phyloP scores from a whole-genome alignment of 495 filamentous ascomycete genomes.

The Penicillium lagena region DNA sequence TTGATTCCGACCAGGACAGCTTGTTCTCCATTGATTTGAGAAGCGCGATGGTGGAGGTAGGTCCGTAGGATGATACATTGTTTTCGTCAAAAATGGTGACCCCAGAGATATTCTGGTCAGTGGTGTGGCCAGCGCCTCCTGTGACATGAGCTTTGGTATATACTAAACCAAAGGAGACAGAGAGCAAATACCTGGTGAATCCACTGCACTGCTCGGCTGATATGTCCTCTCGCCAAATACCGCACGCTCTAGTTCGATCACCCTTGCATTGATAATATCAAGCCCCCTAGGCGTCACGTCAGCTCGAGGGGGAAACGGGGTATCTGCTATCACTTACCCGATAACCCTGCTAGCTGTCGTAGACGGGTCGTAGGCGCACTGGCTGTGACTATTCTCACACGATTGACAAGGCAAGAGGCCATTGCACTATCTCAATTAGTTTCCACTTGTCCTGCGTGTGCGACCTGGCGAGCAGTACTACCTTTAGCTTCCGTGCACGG shows the following conservation, averaged over 20 bases:
- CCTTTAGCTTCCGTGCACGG: constrained; percentile 5
- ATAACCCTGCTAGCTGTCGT: constrained; percentile 1
- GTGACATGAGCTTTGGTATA: too few species aligned
- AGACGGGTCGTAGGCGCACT: constrained; percentile 8
- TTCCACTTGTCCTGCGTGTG: background rate
- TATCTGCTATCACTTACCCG: background rate
- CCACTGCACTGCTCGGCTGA: background rate
- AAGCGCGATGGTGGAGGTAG: constrained; percentile 1
- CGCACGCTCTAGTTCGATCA: constrained; percentile 6
- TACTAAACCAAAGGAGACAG: too few species aligned
- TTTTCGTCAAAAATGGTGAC: background rate
- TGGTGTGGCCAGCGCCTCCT: background rate
- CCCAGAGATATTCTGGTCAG: background rate
- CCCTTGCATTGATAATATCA: constrained; percentile 6
- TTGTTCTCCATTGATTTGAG: background rate
- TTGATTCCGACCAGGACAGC: too few species aligned
- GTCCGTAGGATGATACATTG: background rate
- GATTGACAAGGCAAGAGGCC: constrained; percentile 6
- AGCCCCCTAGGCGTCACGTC: background rate
- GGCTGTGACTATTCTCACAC: constrained; percentile 2
- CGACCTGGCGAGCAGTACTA: background rate
- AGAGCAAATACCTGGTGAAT: background rate
- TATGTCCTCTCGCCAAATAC: constrained; percentile 8
- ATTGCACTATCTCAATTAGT: constrained; percentile 2
- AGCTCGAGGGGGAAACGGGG: background rate